Percentiles rank a stretch among this genome's conserved stretches.
These are phyloP conservation scores for Picea sitchensis DNA, from an alignment of 75 land plant genomes.

Conservation along the genomic window DNA sequence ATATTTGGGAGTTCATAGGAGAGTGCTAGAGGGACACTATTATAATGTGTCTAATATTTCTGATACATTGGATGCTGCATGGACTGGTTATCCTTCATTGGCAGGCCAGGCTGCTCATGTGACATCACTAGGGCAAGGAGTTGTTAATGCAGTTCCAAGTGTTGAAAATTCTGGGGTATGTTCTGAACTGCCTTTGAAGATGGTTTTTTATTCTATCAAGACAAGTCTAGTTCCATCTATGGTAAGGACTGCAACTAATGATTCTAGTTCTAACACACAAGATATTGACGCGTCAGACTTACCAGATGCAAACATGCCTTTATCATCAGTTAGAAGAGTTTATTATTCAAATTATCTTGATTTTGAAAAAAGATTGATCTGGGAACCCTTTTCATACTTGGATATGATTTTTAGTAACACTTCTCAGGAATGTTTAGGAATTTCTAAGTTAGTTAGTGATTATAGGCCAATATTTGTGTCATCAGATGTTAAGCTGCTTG, in stretches of 20 bases:
- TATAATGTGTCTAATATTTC: not conserved
- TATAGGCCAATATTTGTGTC: slow-evolving; percentile 19
- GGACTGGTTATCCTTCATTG: too few relatives aligned
- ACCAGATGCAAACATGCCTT: not conserved
- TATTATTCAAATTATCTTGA: slow-evolving; percentile 13
- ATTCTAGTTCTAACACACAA: not conserved
- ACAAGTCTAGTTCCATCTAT: not conserved
- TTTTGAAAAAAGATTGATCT: slow-evolving; percentile 11
- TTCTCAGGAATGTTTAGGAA: not conserved
- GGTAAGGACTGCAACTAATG: not conserved
- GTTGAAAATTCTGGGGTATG: too few relatives aligned
- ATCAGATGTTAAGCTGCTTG: slow-evolving; percentile 7
- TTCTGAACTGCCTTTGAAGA: not conserved
- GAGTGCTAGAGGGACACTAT: not conserved
- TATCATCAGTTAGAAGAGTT: not conserved
- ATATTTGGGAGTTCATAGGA: not conserved
- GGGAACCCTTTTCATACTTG: slow-evolving; percentile 33
- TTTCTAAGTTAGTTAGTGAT: slow-evolving; percentile 22
- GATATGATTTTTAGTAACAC: slow-evolving; percentile 5
- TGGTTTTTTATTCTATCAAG: not conserved
- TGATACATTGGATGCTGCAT: too few relatives aligned
- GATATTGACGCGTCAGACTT: not conserved
- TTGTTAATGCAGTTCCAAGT: too few relatives aligned
- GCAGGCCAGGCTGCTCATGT: slow-evolving; percentile 4
- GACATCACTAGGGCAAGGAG: not conserved